These are phyloP conservation scores for Yamadazyma mexicana DNA, from an alignment of 1,139 yeast genomes.

Conservation along the genomic window DNA sequence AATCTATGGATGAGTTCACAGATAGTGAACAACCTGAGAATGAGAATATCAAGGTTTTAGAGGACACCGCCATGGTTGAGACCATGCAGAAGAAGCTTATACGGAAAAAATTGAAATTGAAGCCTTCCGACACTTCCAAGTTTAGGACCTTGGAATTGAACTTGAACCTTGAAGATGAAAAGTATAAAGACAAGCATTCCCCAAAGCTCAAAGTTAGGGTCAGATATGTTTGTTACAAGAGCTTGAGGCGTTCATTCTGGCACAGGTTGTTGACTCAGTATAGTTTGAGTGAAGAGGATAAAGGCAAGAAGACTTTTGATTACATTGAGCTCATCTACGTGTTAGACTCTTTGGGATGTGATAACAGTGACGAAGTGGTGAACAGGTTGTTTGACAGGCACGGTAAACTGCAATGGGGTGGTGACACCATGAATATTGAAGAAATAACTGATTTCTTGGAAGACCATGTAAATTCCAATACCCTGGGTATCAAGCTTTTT, in stretches of 20 bases:
- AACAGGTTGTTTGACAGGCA: slow-evolving; percentile 43
- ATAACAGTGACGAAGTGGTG: slow-evolving; percentile 49
- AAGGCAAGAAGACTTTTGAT: slow-evolving; percentile 32
- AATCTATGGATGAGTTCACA: slow-evolving; percentile 13
- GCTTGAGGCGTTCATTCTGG: slow-evolving; percentile 73
- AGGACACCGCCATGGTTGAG: slow-evolving; percentile 33
- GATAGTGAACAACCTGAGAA: slow-evolving; percentile 14
- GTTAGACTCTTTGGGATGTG: slow-evolving; percentile 64
- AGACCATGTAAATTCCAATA: slow-evolving; percentile 24
- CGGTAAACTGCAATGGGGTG: slow-evolving; percentile 50
- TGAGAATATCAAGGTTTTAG: slow-evolving; percentile 18
- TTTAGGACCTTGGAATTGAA: slow-evolving; percentile 44
- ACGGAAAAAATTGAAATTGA: slow-evolving; percentile 26
- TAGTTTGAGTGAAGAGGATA: slow-evolving; percentile 28
- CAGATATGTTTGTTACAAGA: slow-evolving; percentile 67
- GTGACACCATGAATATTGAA: slow-evolving; percentile 53
- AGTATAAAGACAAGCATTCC: slow-evolving; percentile 36
- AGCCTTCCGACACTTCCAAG: slow-evolving; percentile 40
- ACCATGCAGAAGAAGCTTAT: slow-evolving; percentile 28
- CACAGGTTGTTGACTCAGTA: slow-evolving; percentile 57
- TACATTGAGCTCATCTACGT: slow-evolving; percentile 57
- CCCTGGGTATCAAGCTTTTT: slow-evolving; percentile 44
- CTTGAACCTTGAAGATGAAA: slow-evolving; percentile 33
- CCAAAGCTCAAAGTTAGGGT: slow-evolving; percentile 64
- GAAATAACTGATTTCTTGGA: slow-evolving; percentile 63